Percentiles rank a stretch among this genome's conserved stretches.
phyloP scores from a whole-genome alignment of 2,329 filamentous ascomycete species.

The Trichoderma semiorbis region DNA sequence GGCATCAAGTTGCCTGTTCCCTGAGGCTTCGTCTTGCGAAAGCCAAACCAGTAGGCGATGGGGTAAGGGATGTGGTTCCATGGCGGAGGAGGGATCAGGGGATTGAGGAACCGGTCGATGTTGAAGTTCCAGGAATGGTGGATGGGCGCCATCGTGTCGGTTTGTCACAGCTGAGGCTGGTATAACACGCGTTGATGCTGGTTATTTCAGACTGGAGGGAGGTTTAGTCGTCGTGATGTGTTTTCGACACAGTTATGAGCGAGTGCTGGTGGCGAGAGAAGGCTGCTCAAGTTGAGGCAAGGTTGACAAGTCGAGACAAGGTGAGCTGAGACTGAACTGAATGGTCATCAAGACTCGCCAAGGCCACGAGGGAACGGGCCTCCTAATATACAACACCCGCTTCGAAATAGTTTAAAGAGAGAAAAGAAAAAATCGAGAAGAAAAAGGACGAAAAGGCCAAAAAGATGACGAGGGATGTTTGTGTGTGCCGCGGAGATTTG shows the following conservation, averaged over 20 bases:
- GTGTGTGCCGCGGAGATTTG: constrained; percentile 29
- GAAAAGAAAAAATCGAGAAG: not conserved
- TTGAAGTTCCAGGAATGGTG: constrained; percentile 56
- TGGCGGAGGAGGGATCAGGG: constrained; percentile 62
- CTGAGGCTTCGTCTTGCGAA: constrained; percentile 43
- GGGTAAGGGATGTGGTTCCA: constrained; percentile 61
- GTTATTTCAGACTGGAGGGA: not conserved
- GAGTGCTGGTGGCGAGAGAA: not conserved
- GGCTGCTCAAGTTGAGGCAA: not conserved
- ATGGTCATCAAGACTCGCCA: not conserved
- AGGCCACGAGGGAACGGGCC: not conserved
- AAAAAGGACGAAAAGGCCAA: not conserved
- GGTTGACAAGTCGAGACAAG: not conserved
- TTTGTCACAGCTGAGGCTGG: not conserved
- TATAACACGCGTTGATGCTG: not conserved
- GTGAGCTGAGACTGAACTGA: not conserved
- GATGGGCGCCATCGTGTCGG: constrained; percentile 16
- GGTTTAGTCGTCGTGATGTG: not conserved
- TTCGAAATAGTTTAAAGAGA: not conserved
- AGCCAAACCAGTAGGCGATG: constrained; percentile 66
- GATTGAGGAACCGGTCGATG: constrained; percentile 74
- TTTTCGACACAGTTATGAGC: not conserved
- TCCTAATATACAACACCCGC: not conserved
- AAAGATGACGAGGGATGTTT: not conserved
- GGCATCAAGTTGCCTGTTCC: constrained; percentile 56